A percentile compares a stretch with the other conserved stretches of the same genome.
Evolutionary conservation across 129 eudicot genomes (phyloP).

Genomic region (Escallonia herrerae): DNA sequence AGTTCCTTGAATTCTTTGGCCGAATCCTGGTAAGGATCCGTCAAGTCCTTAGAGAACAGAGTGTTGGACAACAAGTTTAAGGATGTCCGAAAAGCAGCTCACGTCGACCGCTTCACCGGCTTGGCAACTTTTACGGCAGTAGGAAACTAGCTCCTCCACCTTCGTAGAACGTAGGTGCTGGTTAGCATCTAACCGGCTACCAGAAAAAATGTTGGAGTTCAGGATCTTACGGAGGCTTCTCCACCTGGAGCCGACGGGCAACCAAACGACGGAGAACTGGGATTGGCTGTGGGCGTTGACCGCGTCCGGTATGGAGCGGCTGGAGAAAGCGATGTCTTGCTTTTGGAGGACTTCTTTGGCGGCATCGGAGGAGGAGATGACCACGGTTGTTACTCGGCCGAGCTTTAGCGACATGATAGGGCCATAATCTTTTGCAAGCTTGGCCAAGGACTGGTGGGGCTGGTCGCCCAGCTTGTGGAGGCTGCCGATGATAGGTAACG

Average conservation of each 20-base stretch:
- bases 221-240: constrained; percentile 10
- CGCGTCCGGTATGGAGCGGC: constrained; percentile 2
- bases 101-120: constrained; percentile 14
- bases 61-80: constrained; percentile 18
- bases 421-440: constrained; percentile 15
- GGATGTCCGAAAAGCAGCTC: constrained; percentile 6
- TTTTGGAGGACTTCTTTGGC: constrained; percentile 24
- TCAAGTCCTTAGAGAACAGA: constrained; percentile 17
- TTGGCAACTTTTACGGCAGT: neutral
- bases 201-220: constrained; percentile 15
- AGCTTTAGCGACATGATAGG: constrained; percentile 24
- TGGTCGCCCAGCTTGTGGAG: constrained; percentile 16
- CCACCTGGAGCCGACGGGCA: constrained; percentile 13
- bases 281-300: constrained; percentile 7
- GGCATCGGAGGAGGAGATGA: constrained; percentile 13
- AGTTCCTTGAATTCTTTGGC: constrained; percentile 7
- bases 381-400: constrained; percentile 11
- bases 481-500: constrained; percentile 22
- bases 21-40: constrained; percentile 7
- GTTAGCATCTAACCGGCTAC: constrained; percentile 12
- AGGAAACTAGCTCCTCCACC: constrained; percentile 16
- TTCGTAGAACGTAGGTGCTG: constrained; percentile 5
- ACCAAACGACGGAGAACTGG: constrained; percentile 12
- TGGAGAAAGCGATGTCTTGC: constrained; percentile 18
- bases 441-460: constrained; percentile 22